phyloP scores from a whole-genome alignment of 768 basidiomycete genomes.

The Termitomyces eurrhizus region DNA sequence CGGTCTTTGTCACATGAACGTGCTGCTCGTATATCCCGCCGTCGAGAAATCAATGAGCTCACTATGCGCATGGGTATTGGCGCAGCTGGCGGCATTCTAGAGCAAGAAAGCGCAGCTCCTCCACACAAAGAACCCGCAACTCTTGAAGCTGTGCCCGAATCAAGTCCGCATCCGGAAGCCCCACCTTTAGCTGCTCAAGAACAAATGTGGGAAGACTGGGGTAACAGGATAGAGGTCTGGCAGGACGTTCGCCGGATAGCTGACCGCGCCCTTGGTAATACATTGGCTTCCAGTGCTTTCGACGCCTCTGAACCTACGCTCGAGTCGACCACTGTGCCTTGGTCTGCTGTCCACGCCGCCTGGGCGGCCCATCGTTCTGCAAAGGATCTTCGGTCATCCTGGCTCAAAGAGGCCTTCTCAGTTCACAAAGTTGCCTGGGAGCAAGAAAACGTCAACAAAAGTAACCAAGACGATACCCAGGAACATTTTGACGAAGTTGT shows the following conservation, averaged over 20 bases:
- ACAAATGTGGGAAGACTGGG: conserved; percentile 65
- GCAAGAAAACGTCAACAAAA: conserved; percentile 31
- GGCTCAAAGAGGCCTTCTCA: conserved; percentile 50
- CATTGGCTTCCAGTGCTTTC: conserved; percentile 35
- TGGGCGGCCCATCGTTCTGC: conserved; percentile 57
- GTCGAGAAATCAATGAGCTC: conserved; percentile 76
- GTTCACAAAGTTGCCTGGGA: conserved; percentile 21
- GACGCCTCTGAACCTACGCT: conserved; percentile 32
- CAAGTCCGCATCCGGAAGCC: not conserved
- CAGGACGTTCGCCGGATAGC: conserved; percentile 65
- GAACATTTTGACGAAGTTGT: conserved; percentile 64
- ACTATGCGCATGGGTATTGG: conserved; percentile 83
- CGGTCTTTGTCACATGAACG: conserved; percentile 56
- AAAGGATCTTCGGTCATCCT: conserved; percentile 50
- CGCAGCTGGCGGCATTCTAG: conserved; percentile 65
- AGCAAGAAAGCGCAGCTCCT: conserved; percentile 30
- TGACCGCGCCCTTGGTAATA: conserved; percentile 70
- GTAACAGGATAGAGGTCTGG: conserved; percentile 66
- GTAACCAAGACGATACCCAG: conserved; percentile 31
- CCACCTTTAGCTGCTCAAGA: conserved; percentile 12
- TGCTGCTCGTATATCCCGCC: conserved; percentile 51
- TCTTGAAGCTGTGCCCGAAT: not conserved
- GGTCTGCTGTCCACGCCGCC: conserved; percentile 62
- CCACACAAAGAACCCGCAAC: conserved; percentile 12
- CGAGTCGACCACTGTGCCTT: conserved; percentile 59